A percentile compares a stretch with the other conserved stretches of the same genome.
phyloP scores from a whole-genome alignment of 495 filamentous ascomycete genomes.

The Tricharina praecox region DNA sequence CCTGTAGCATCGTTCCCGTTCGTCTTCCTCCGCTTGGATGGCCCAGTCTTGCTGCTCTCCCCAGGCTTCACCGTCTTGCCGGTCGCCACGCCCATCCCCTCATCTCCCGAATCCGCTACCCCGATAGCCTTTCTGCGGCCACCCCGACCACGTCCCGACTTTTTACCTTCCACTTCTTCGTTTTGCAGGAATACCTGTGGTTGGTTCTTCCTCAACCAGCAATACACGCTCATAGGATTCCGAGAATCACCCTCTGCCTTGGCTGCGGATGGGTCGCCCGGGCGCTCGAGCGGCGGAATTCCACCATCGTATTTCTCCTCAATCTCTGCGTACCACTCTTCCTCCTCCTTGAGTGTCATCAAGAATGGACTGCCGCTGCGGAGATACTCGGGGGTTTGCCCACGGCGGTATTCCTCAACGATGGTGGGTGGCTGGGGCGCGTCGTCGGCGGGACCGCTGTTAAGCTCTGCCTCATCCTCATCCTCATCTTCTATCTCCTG shows the following conservation, averaged over 20 bases:
- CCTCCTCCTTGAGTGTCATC: conserved; percentile 58
- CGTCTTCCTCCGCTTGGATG: conserved; percentile 10
- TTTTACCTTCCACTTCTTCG: conserved; percentile 55
- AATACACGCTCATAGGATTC: conserved; percentile 75
- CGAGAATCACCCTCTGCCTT: conserved; percentile 42
- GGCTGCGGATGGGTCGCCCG: conserved; percentile 17
- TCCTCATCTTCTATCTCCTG: conserved; percentile 1
- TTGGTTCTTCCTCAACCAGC: conserved; percentile 72
- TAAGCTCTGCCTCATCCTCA: not conserved
- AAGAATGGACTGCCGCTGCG: conserved; percentile 21
- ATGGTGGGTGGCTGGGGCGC: conserved; percentile 9
- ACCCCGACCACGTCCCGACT: conserved; percentile 29
- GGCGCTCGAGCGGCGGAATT: conserved; percentile 29
- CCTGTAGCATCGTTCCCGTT: conserved; percentile 7
- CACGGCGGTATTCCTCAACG: conserved; percentile 17
- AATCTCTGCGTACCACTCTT: conserved; percentile 56
- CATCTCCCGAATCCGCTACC: conserved; percentile 22
- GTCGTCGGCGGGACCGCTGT: too few species aligned
- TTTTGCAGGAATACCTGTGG: conserved; percentile 73
- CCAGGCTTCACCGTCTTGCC: conserved; percentile 1
- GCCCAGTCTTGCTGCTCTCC: conserved; percentile 10
- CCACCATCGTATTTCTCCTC: conserved; percentile 46
- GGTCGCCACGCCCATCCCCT: conserved; percentile 3
- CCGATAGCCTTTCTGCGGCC: conserved; percentile 24
- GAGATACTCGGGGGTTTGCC: conserved; percentile 22